phyloP scores from a whole-genome alignment of 2,329 filamentous ascomycete species.

The Alternaria rosae region DNA sequence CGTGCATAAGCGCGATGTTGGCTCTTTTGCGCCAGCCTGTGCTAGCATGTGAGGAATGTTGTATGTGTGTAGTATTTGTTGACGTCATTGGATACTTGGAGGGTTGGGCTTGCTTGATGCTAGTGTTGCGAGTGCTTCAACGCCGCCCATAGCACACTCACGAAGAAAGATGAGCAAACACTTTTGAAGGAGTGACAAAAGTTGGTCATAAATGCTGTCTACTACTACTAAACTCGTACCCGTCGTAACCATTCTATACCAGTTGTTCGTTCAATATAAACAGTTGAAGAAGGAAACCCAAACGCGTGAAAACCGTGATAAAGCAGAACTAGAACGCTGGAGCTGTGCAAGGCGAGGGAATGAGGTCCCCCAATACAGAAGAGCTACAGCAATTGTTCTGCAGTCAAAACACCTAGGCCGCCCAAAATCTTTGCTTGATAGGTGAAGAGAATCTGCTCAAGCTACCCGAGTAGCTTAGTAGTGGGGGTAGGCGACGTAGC shows the following conservation, averaged over 20 bases:
- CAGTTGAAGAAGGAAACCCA: constrained; percentile 16
- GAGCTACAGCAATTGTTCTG: constrained; percentile 6
- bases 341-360: constrained; percentile 34
- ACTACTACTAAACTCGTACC: constrained; percentile 57
- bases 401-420: constrained; percentile 14
- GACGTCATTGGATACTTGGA: neutral
- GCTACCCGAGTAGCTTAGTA: constrained; percentile 18
- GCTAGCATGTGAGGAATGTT: neutral
- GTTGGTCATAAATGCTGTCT: constrained; percentile 67
- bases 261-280: constrained; percentile 18
- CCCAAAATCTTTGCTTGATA: constrained; percentile 11
- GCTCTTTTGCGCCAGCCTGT: neutral
- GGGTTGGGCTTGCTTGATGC: neutral
- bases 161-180: neutral
- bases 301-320: neutral
- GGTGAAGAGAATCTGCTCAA: constrained; percentile 5
- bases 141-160: neutral
- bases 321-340: constrained; percentile 21
- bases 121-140: neutral
- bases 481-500: constrained; percentile 16
- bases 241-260: constrained; percentile 12
- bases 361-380: constrained; percentile 10
- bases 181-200: constrained; percentile 3
- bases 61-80: neutral
- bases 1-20: constrained; percentile 5